A percentile compares a stretch with the other conserved stretches of the same genome.
Conservation (phyloP, 1,284 basidiomycete species). For the Cryptococcus deneoformans region DNA sequence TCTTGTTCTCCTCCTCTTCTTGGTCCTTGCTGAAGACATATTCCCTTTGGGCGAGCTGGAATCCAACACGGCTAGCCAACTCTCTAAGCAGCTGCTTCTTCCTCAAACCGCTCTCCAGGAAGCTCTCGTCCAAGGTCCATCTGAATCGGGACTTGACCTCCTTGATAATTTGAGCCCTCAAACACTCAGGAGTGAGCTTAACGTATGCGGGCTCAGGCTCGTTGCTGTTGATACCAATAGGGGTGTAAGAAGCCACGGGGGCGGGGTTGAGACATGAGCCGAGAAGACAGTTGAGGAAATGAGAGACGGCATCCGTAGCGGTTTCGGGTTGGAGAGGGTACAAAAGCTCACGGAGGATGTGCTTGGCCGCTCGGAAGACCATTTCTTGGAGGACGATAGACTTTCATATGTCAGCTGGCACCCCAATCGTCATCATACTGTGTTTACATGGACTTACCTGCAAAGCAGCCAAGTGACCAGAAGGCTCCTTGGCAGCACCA, state of each 20-base stretch:
- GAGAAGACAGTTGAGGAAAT: constrained; percentile 61
- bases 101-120: constrained; percentile 46
- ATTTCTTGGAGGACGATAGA: constrained; percentile 55
- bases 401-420: constrained; percentile 21
- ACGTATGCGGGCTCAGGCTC: constrained; percentile 49
- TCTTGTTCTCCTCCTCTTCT: constrained; percentile 16
- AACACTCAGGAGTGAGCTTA: constrained; percentile 52
- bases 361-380: constrained; percentile 57
- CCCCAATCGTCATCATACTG: constrained; percentile 16
- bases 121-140: constrained; percentile 50
- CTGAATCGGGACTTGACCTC: constrained; percentile 54
- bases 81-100: constrained; percentile 55
- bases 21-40: constrained; percentile 48
- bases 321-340: constrained; percentile 47
- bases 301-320: constrained; percentile 51
- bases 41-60: constrained; percentile 55
- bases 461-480: constrained; percentile 43
- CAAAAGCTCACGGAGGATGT: constrained; percentile 52
- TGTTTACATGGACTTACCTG: constrained; percentile 25
- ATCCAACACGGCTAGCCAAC: constrained; percentile 54
- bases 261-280: constrained; percentile 50
- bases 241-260: constrained; percentile 48
- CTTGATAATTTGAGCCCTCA: constrained; percentile 48
- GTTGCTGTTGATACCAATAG: constrained; percentile 32
- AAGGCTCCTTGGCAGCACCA: constrained; percentile 24